phyloP scores from a whole-genome alignment of 2,329 filamentous ascomycete species.

The Talaromyces sp. region DNA sequence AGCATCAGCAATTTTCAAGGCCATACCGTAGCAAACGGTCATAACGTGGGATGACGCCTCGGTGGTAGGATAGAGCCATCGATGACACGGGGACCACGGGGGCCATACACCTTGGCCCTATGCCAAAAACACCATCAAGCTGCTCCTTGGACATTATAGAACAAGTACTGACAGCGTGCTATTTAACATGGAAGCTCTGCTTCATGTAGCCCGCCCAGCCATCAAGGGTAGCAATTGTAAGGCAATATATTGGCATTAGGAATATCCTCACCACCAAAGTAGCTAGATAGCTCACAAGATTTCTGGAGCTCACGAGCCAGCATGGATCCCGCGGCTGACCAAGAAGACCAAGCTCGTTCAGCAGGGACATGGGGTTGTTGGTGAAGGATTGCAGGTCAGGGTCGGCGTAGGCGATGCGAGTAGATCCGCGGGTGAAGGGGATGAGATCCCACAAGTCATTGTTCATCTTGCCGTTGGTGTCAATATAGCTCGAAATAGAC shows the following conservation, averaged over 20 bases:
- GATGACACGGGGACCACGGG: conserved; percentile 28
- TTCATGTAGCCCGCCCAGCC: conserved; percentile 19
- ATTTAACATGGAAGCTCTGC: conserved; percentile 23
- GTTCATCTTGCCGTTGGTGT: conserved; percentile 18
- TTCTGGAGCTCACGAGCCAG: conserved; percentile 19
- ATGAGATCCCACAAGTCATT: conserved; percentile 25
- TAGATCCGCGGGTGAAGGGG: conserved; percentile 23
- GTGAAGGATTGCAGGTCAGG: conserved; percentile 19
- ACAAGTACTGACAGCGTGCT: conserved; percentile 25
- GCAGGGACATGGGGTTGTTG: conserved; percentile 21
- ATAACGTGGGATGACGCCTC: conserved; percentile 27
- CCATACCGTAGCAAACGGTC: conserved; percentile 25
- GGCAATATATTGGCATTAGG: not conserved
- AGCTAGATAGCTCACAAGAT: conserved; percentile 3
- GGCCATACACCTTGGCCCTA: conserved; percentile 24
- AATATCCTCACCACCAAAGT: not conserved
- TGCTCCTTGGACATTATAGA: conserved; percentile 26
- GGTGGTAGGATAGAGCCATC: conserved; percentile 31
- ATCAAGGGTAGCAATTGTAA: conserved; percentile 14
- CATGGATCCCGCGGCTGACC: conserved; percentile 22
- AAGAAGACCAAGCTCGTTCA: conserved; percentile 23
- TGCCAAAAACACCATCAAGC: conserved; percentile 28
- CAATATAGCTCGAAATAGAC: conserved; percentile 22
- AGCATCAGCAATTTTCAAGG: conserved; percentile 16
- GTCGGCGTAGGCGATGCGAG: conserved; percentile 18